Base-by-base conservation (phyloP, 306 rosid genomes). In the Corylus heterophylla region DNA sequence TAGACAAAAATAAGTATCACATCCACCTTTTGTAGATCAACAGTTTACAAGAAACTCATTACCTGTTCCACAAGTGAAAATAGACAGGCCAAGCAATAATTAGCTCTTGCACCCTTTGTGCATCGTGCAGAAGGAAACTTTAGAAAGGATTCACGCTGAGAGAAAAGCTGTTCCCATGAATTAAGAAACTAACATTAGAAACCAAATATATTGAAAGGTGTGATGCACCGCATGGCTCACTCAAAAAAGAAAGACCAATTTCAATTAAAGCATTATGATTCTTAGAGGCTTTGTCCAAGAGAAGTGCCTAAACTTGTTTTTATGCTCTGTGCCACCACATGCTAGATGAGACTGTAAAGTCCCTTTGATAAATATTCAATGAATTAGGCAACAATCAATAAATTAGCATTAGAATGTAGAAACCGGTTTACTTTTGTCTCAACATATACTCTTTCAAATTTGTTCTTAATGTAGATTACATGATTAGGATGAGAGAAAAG, bases 41-140 rank as follows among this genome's bases (percentile, higher is more conserved):
- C 20, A 59, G 75, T 72, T 71, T 72, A 69, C 9, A 68, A 79
- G 58, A 82, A 75, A 67, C 73, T 76, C 62, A 39, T 74, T 86
- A 94, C 98, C 97, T 94, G 97, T 84, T 94, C 98, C 73, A 94
- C 96, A 51, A 94, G 97, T 76, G 98, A 89, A 83, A 94, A 47
- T 63, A 94, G 88, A 83, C 93, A 92, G 75, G 90, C 85, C 82
- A 92, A 76, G 85, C 97, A 94, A 89, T 94, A 94, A 76, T 75
- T 94, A 16, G 86, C 84, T 86, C 89, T 92, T 76, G 90, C 76
- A 54, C 83, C 86, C 87, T 87, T 94, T 10, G 84, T 44, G 51
- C 68, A 87, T 16, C 89, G 86, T 79, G 81, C 52, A 14, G 86
- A 14, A 71, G 97, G 86, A 78, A 88, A 75, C 85, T 89, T 92